These are phyloP conservation scores for Carex cristatella DNA, from an alignment of 176 grass and related monocot genomes.

Conservation along the genomic window DNA sequence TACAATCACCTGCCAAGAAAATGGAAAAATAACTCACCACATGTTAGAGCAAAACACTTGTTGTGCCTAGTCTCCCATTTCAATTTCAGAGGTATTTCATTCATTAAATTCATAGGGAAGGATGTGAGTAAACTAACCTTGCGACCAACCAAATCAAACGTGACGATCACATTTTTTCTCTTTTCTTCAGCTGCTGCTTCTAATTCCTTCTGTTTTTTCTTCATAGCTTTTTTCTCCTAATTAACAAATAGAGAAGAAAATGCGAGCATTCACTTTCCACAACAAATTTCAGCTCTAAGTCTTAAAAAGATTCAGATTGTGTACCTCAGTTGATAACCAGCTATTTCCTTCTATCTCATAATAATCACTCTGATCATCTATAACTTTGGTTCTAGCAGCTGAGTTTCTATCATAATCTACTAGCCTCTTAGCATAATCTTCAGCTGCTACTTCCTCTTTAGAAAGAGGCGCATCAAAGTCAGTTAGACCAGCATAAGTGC, in stretches of 20 bases:
- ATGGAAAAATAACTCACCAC: not conserved
- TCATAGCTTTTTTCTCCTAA: constrained; percentile 72
- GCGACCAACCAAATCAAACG: constrained; percentile 95
- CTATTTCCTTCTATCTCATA: constrained; percentile 99
- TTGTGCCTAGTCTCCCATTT: not conserved
- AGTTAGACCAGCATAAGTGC: constrained; percentile 91
- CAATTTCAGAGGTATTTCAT: not conserved
- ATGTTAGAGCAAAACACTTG: not conserved
- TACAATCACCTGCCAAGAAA: constrained; percentile 65
- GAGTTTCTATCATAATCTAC: constrained; percentile 94
- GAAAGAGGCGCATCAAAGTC: constrained; percentile 65
- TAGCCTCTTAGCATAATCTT: constrained; percentile 87
- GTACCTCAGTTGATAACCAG: constrained; percentile 86
- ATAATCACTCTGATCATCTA: constrained; percentile 98
- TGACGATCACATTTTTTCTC: constrained; percentile 67
- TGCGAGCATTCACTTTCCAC: not conserved
- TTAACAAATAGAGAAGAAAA: constrained; percentile 14
- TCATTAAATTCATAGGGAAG: not conserved
- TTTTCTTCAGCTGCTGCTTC: constrained; percentile 58
- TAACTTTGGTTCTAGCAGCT: constrained; percentile 92
- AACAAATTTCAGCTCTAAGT: constrained; percentile 5
- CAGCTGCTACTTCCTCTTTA: constrained; percentile 70
- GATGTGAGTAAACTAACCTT: constrained; percentile 51
- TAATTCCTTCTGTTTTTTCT: constrained; percentile 59
- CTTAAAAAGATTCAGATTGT: constrained; percentile 7